A percentile compares a stretch with the other conserved stretches of the same genome.
Evolutionary conservation across 2,329 filamentous ascomycete genomes (phyloP).

Genomic region (Paecilomyces niveus): DNA sequence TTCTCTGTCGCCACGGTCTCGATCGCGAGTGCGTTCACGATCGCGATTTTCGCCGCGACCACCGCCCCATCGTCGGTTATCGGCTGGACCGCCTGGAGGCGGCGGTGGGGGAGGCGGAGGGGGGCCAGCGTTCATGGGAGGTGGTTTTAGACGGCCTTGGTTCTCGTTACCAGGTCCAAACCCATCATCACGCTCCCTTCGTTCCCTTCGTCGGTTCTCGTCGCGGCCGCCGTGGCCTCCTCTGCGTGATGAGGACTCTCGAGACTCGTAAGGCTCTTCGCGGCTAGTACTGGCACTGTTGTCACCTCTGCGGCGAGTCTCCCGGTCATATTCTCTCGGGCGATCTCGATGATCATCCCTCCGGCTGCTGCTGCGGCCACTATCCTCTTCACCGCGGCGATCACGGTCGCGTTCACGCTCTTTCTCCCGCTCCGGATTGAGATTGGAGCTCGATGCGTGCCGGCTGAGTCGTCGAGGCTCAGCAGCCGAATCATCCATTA

Average conservation of each 20-base stretch:
- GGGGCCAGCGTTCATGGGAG: neutral
- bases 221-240: conserved; percentile 22
- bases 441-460: conserved; percentile 16
- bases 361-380: conserved; percentile 19
- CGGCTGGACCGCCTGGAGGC: neutral
- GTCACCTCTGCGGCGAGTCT: conserved; percentile 28
- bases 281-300: conserved; percentile 13
- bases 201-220: conserved; percentile 26
- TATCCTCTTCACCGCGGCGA: conserved; percentile 22
- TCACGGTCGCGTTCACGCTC: conserved; percentile 25
- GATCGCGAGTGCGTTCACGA: neutral
- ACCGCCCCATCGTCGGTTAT: neutral
- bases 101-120: neutral
- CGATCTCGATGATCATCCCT: conserved; percentile 33
- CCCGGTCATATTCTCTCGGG: conserved; percentile 23
- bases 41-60: neutral
- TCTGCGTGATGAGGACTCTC: conserved; percentile 23
- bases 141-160: conserved; percentile 24
- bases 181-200: conserved; percentile 29
- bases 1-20: neutral
- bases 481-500: conserved; percentile 25
- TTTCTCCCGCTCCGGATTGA: conserved; percentile 15
- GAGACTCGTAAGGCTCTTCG: conserved; percentile 19
- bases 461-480: conserved; percentile 27
- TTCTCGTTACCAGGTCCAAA: conserved; percentile 17